Evolutionary conservation across 805 yeast genomes (phyloP), one percentile per base, ranked within the genome.

Genomic region (Starmerella khaoyaiensis): DNA sequence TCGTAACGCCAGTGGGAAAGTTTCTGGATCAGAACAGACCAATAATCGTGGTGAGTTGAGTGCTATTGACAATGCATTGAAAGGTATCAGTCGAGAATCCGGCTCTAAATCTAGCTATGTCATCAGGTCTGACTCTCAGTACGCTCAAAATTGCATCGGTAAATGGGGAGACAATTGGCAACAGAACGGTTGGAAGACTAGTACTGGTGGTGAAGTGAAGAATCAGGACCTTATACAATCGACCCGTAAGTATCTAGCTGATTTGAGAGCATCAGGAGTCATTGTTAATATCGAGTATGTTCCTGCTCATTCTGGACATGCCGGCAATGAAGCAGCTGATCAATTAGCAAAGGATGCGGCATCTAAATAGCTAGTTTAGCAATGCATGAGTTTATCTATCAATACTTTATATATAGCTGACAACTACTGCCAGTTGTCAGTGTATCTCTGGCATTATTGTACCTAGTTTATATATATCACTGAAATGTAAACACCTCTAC

Each of bases 281-380:
- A 38, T 55, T 0, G 59, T 81, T 19, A 52, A 57, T 4, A 52
- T 83, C 20, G 55, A 52, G 4, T 74, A 87, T 62, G 87, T 82
- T 4, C 63, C 60, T 40, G 94, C 87, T 0, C 95, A 86, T 55
- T 56, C 64, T 14, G 86, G 81, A 1, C 58, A 61, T 25, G 55
- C 50, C 10, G 95, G 94, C 0, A 86, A 84, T 52, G 83, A 74
- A 42, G 62, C 54, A 51, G 95, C 94, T 0, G 94, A 84, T 53
- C 52, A 51, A 33, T 60, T 84, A 33, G 95, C 95, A 2, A 76
- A 68, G 39, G 36, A 46, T n/a, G 90, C 80, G 7, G 56, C 59
- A 4, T n/a, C 33, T n/a, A n/a, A n/a, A n/a, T n/a, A n/a, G n/a
- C n/a, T n/a, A n/a, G n/a, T n/a, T n/a, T n/a, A n/a, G n/a, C n/a